A percentile compares a stretch with the other conserved stretches of the same genome.
phyloP scores from a whole-genome alignment of 345 rosid genomes.

The rapeseed (Brassica napus) region Da-Ae NC_063436.1:26812001-26812500 shows the following conservation, averaged over 20 bases:
- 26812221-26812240: conserved; percentile 27
- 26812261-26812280: conserved; percentile 8
- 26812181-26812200: conserved; percentile 33
- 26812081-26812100: neutral
- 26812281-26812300: conserved; percentile 25
- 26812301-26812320: neutral
- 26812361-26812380: conserved; percentile 38
- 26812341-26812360: conserved; percentile 7
- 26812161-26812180: conserved; percentile 26
- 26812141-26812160: conserved; percentile 7
- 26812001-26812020: conserved; percentile 7
- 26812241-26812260: conserved; percentile 30
- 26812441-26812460: conserved; percentile 36
- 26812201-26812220: conserved; percentile 38
- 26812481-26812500: neutral
- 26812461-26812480: conserved; percentile 8
- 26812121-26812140: neutral
- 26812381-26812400: conserved; percentile 23
- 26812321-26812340: neutral
- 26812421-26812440: conserved; percentile 27
- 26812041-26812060: neutral
- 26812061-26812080: neutral
- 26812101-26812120: neutral
- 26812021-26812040: neutral
- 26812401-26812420: neutral